A percentile compares a stretch with the other conserved stretches of the same genome.
These are phyloP conservation scores for Citrus medica DNA, from an alignment of 345 rosid genomes.

Conservation along the genomic window DNA sequence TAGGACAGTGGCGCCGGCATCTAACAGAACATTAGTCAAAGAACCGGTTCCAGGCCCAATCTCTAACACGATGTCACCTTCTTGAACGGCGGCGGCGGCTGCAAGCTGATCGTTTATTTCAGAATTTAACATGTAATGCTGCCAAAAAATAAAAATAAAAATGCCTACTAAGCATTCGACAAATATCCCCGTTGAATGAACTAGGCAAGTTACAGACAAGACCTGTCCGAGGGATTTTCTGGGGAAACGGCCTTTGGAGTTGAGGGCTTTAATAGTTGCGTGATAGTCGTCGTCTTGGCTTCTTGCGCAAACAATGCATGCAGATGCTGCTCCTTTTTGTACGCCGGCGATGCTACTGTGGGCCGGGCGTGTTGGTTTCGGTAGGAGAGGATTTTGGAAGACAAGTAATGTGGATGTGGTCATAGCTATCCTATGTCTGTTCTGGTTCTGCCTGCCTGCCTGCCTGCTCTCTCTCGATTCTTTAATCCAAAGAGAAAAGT, in stretches of 20 bases:
- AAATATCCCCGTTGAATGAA: conserved; percentile 4
- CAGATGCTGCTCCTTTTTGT: conserved; percentile 4
- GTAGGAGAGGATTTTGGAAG: conserved; percentile 21
- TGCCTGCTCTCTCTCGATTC: background rate
- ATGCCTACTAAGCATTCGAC: conserved; percentile 24
- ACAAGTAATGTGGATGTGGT: conserved; percentile 21
- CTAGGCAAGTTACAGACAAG: background rate
- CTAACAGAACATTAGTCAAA: conserved; percentile 69
- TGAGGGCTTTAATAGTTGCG: conserved; percentile 80
- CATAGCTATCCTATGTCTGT: conserved; percentile 3
- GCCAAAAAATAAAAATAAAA: conserved; percentile 28
- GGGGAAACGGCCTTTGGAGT: conserved; percentile 79
- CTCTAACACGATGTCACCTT: conserved; percentile 83
- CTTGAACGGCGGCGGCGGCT: conserved; percentile 50
- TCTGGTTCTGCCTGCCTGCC: background rate
- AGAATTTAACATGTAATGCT: conserved; percentile 93
- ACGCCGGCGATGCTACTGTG: background rate
- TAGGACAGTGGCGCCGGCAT: conserved; percentile 66
- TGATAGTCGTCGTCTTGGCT: conserved; percentile 83
- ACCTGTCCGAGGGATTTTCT: conserved; percentile 96
- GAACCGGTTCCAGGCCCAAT: conserved; percentile 98
- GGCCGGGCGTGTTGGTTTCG: conserved; percentile 11
- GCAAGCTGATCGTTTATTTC: conserved; percentile 69
- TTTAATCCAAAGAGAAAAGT: background rate
- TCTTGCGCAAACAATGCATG: conserved; percentile 35